phyloP scores from a whole-genome alignment of 2,329 filamentous ascomycete genomes.

The Fusarium proliferatum region DNA sequence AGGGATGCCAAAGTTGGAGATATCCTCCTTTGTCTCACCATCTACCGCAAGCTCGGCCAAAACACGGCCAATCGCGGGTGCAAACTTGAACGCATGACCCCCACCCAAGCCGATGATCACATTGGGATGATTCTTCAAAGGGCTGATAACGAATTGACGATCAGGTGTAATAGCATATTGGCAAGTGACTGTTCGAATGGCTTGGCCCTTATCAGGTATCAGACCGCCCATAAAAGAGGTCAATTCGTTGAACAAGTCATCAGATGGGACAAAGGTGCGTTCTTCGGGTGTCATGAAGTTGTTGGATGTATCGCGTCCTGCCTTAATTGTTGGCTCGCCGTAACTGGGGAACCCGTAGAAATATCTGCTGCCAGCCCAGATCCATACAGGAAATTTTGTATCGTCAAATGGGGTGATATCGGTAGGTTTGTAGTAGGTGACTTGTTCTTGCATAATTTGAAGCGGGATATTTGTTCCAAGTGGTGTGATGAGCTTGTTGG shows the following conservation, averaged over 20 bases:
- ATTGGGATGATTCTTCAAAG: constrained; percentile 23
- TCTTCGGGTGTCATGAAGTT: constrained; percentile 31
- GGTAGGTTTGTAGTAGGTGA: constrained; percentile 34
- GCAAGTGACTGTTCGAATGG: constrained; percentile 41
- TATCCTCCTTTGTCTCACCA: constrained; percentile 26
- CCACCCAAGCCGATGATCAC: constrained; percentile 37
- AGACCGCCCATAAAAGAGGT: constrained; percentile 13
- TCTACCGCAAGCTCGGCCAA: constrained; percentile 43
- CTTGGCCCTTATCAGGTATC: constrained; percentile 16
- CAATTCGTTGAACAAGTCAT: constrained; percentile 5
- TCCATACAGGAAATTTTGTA: constrained; percentile 30
- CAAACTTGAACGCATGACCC: constrained; percentile 43
- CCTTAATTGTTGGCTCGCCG: constrained; percentile 34
- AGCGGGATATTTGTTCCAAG: constrained; percentile 27
- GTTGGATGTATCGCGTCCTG: constrained; percentile 25
- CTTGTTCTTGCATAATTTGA: constrained; percentile 38
- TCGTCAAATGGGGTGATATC: constrained; percentile 7
- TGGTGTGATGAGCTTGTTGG: constrained; percentile 26
- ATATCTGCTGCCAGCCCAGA: constrained; percentile 20
- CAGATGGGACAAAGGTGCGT: constrained; percentile 25
- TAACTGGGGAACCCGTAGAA: constrained; percentile 33
- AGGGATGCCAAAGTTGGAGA: constrained; percentile 18
- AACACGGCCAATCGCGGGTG: constrained; percentile 42
- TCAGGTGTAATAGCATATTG: constrained; percentile 43
- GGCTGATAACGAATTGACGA: constrained; percentile 40